phyloP scores from a whole-genome alignment of 2,329 filamentous ascomycete genomes.

The Apiospora rasikravindrae region DNA sequence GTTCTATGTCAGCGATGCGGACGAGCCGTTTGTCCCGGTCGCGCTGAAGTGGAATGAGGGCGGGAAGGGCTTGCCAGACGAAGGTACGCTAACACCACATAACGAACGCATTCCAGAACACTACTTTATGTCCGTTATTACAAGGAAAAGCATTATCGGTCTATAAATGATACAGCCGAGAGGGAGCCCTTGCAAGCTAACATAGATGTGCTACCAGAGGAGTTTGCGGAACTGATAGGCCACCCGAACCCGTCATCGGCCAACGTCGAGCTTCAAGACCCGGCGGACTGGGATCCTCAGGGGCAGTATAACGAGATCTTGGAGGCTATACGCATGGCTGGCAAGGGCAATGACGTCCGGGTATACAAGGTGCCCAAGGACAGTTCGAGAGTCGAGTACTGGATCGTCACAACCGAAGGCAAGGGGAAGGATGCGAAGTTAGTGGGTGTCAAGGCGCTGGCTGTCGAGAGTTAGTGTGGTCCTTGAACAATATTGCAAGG shows the following conservation, averaged over 20 bases:
- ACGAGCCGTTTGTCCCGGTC: slow-evolving; percentile 84
- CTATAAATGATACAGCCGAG: not conserved
- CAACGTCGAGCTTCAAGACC: slow-evolving; percentile 68
- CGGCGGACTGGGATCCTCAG: slow-evolving; percentile 73
- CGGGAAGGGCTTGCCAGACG: slow-evolving; percentile 60
- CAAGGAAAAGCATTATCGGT: too few relatives aligned
- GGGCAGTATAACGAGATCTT: slow-evolving; percentile 73
- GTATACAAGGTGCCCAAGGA: slow-evolving; percentile 74
- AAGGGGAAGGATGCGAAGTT: slow-evolving; percentile 63
- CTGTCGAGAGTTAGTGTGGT: slow-evolving; percentile 69
- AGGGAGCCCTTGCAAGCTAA: not conserved
- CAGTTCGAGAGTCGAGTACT: slow-evolving; percentile 75
- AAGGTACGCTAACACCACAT: slow-evolving; percentile 53
- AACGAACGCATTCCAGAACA: slow-evolving; percentile 1
- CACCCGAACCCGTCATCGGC: slow-evolving; percentile 59
- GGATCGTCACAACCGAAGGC: slow-evolving; percentile 69
- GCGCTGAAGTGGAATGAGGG: slow-evolving; percentile 64
- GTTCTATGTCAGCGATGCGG: slow-evolving; percentile 80
- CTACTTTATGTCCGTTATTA: not conserved
- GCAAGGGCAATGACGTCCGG: slow-evolving; percentile 69
- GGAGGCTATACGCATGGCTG: slow-evolving; percentile 69
- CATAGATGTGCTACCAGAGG: slow-evolving; percentile 31
- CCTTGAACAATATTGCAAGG: not conserved
- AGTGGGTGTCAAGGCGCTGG: slow-evolving; percentile 79
- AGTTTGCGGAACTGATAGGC: slow-evolving; percentile 72